Conservation (phyloP, 805 yeast genomes). For the Starmerella apis region DNA sequence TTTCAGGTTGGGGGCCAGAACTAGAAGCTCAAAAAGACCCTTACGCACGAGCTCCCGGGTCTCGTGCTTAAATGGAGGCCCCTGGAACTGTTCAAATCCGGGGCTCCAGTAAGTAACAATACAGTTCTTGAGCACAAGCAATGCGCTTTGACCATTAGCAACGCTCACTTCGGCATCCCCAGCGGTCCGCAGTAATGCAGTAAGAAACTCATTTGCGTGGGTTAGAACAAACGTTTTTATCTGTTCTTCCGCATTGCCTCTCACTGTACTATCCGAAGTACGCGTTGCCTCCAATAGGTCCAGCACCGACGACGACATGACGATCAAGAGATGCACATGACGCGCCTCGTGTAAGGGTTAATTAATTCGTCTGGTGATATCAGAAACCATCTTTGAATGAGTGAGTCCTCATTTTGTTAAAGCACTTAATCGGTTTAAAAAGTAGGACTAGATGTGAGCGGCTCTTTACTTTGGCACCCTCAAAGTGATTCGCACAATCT, state of each 20-base stretch:
- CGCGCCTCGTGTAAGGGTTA: neutral
- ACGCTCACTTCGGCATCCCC: slow-evolving; percentile 12
- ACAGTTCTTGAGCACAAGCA: slow-evolving; percentile 55
- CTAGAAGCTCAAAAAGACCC: slow-evolving; percentile 41
- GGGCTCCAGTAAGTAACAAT: slow-evolving; percentile 74
- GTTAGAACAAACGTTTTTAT: slow-evolving; percentile 4
- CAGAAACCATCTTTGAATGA: no score
- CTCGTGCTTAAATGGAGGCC: slow-evolving; percentile 49
- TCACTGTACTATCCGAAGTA: slow-evolving; percentile 8
- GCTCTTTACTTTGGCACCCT: no score
- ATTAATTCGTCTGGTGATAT: no score
- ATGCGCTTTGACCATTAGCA: slow-evolving; percentile 42
- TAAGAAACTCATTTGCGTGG: slow-evolving; percentile 16
- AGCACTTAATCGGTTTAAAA: no score
- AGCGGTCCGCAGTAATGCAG: slow-evolving; percentile 16
- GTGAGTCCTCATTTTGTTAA: no score
- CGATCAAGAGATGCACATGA: slow-evolving; percentile 5
- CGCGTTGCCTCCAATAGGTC: slow-evolving; percentile 17
- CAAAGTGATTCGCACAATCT: no score
- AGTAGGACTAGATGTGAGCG: no score
- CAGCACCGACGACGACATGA: slow-evolving; percentile 10
- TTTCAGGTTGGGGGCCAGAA: slow-evolving; percentile 36
- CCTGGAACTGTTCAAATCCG: slow-evolving; percentile 63
- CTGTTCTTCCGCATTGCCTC: slow-evolving; percentile 16
- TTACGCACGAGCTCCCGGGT: slow-evolving; percentile 45